phyloP scores from a whole-genome alignment of 495 filamentous ascomycete species.

The Stereocaulon alpinum region DNA sequence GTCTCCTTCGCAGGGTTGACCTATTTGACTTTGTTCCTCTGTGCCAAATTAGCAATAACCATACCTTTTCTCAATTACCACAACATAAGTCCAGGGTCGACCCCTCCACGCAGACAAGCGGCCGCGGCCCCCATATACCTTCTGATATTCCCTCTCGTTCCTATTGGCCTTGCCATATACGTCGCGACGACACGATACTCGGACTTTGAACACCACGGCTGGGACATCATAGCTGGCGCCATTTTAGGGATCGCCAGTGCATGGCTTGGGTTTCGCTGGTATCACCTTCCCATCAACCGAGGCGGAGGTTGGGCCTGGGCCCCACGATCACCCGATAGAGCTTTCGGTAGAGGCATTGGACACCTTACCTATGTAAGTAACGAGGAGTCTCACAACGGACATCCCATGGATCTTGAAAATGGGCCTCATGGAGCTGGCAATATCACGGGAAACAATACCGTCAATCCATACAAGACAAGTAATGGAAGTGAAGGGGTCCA shows the following conservation, averaged over 20 bases:
- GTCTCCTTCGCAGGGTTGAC: conserved; percentile 53
- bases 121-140: conserved; percentile 51
- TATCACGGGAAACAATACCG: background rate
- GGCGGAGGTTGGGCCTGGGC: conserved; percentile 49
- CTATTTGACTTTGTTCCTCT: conserved; percentile 55
- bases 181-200: conserved; percentile 53
- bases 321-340: conserved; percentile 31
- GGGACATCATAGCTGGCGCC: conserved; percentile 53
- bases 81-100: conserved; percentile 6
- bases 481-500: conserved; percentile 1
- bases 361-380: background rate
- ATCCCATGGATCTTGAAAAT: background rate
- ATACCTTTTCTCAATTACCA: conserved; percentile 49
- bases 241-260: conserved; percentile 46
- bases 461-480: background rate
- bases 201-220: conserved; percentile 52
- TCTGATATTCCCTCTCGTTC: conserved; percentile 46
- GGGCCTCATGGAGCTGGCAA: background rate
- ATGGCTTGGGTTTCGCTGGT: conserved; percentile 51
- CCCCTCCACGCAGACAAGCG: conserved; percentile 35
- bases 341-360: conserved; percentile 54
- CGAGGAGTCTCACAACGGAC: background rate
- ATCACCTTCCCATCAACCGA: conserved; percentile 54
- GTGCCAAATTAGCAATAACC: conserved; percentile 50
- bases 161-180: conserved; percentile 48